Evolutionary conservation across 2,329 filamentous ascomycete species (phyloP), one percentile per base, ranked within the genome.

Genomic region (Aspergillus oerlinghausenensis): DNA sequence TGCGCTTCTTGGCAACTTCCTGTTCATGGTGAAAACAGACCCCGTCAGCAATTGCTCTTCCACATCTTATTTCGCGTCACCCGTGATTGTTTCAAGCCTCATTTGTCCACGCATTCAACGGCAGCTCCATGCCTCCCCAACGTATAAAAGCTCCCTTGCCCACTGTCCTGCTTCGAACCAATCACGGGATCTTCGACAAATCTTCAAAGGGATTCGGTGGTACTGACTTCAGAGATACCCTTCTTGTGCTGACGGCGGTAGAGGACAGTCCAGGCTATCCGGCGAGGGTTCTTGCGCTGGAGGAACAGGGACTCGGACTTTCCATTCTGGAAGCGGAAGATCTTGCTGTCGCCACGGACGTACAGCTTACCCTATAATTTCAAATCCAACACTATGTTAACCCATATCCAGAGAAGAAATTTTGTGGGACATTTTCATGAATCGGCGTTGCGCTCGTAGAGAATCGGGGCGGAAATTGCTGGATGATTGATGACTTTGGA

Each of bases 261-360:
- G 67, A 99, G 90, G 74, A 92, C 88, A 70, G 94, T 99, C 94
- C 94, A 99, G 71, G 93, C 88, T 81, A 99, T 97, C 79, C 93
- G 92, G 81, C 94, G 93, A 79, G 94, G 94, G 88, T 99, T 99
- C 91, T 99, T 99, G 86, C 94, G 93, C 87, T 99, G 94, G 73
- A 97, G 90, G 88, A 99, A 99, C 70, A 99, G 90, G 70, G 92
- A 96, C 84, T 99, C 94, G 82, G 91, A 93, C 85, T 99, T 99
- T 85, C 94, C 92, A 83, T 96, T 97, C 83, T 96, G 92, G 90
- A 99, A 99, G 79, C 94, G 92, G 90, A 99, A 99, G 86, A 97
- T 88, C 87, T 97, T 99, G 92, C 90, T 96, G 87, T 99, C 94
- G 78, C 93, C 92, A 82, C 94, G 92, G 86, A 99, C 84, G 85